Evolutionary conservation across 2,329 filamentous ascomycete species (phyloP).

Genomic region (Neofusicoccum laricinum): DNA sequence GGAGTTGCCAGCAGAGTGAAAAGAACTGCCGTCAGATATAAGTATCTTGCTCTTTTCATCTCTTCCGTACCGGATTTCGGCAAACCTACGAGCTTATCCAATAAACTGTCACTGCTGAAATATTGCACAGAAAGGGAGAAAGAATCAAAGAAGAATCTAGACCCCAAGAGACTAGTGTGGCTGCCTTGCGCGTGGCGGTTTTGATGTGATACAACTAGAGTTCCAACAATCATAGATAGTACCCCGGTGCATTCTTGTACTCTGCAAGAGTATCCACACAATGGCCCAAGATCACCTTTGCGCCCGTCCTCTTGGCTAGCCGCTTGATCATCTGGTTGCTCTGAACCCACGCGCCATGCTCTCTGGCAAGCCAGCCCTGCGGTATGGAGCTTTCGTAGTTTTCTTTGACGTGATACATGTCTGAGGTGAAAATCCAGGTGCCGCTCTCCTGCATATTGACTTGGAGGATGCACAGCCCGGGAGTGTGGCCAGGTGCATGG

Average conservation of each 20-base stretch:
- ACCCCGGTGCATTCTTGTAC: slow-evolving; percentile 26
- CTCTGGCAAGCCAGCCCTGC: slow-evolving; percentile 37
- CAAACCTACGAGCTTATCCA: too few species aligned
- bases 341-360: slow-evolving; percentile 34
- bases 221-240: slow-evolving; percentile 21
- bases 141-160: too few species aligned
- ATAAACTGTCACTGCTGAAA: too few species aligned
- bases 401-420: slow-evolving; percentile 39
- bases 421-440: slow-evolving; percentile 37
- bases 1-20: too few species aligned
- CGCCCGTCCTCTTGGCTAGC: slow-evolving; percentile 25
- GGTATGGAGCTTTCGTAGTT: slow-evolving; percentile 31
- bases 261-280: slow-evolving; percentile 26
- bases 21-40: too few species aligned
- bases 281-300: slow-evolving; percentile 30
- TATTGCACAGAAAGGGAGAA: too few species aligned
- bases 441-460: slow-evolving; percentile 34
- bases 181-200: too few species aligned
- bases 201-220: too few species aligned
- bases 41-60: too few species aligned
- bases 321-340: slow-evolving; percentile 31
- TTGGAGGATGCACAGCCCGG: slow-evolving; percentile 34
- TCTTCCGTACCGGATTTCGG: too few species aligned
- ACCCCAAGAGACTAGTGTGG: too few species aligned
- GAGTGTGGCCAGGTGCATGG: slow-evolving; percentile 36